Evolutionary conservation across 1,139 yeast species (phyloP).

Genomic region (Kurtzmaniella natalensis): DNA sequence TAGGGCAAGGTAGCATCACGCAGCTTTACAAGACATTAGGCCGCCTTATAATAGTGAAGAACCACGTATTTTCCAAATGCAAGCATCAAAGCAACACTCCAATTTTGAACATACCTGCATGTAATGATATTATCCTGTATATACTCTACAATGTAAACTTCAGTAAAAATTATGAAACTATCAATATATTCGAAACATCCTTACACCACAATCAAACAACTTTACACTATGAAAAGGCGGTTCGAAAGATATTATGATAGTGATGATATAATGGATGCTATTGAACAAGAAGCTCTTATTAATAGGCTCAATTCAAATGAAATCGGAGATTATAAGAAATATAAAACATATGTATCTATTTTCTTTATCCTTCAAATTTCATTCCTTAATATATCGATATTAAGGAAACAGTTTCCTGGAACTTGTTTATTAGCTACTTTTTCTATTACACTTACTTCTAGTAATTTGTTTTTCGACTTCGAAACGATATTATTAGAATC

Average conservation of each 20-base stretch:
- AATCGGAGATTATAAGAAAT: constrained; percentile 6
- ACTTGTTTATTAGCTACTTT: constrained; percentile 3
- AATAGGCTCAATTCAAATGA: constrained; percentile 11
- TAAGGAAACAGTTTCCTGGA: constrained; percentile 4
- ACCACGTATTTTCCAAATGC: no score
- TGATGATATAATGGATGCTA: constrained; percentile 15
- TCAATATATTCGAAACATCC: no score
- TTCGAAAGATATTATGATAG: constrained; percentile 2
- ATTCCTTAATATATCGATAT: constrained; percentile 4
- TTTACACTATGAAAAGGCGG: no score
- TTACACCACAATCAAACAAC: no score
- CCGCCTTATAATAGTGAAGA: no score
- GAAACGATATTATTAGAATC: not conserved
- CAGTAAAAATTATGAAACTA: no score
- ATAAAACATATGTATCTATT: constrained; percentile 2
- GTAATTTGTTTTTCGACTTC: constrained; percentile 4
- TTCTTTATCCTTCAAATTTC: constrained; percentile 6
- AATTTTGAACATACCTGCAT: no score
- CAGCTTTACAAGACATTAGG: no score
- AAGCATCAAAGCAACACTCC: no score
- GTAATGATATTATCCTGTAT: no score
- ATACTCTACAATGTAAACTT: no score
- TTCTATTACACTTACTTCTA: constrained; percentile 4
- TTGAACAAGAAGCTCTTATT: constrained; percentile 19
- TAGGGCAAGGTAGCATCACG: no score